A percentile compares a stretch with the other conserved stretches of the same genome.
Evolutionary conservation across 768 basidiomycete species (phyloP).

Genomic region (Gelatoporia subvermispora): DNA sequence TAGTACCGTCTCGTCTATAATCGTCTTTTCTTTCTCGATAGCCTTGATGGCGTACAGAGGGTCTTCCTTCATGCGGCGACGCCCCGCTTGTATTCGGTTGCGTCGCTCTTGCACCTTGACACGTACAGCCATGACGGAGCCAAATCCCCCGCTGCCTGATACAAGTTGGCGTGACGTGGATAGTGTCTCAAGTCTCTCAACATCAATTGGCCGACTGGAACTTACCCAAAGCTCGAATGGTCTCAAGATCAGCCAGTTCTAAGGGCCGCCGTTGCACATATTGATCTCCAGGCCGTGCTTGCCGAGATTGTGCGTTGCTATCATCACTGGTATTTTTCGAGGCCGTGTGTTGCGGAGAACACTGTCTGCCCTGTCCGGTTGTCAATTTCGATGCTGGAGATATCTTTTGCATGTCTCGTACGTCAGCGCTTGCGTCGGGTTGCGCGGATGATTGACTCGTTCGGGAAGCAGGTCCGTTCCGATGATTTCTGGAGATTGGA

Average conservation of each 20-base stretch:
- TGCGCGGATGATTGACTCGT: too few relatives aligned
- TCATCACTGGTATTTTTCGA: too few relatives aligned
- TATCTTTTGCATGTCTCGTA: too few relatives aligned
- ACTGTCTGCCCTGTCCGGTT: too few relatives aligned
- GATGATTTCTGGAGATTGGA: too few relatives aligned
- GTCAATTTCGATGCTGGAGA: too few relatives aligned
- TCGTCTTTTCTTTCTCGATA: background rate
- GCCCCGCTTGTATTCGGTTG: background rate
- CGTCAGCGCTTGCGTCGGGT: too few relatives aligned
- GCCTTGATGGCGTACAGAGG: constrained; percentile 1
- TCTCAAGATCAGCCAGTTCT: background rate
- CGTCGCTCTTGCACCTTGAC: background rate
- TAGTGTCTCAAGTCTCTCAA: background rate
- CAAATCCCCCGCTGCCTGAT: background rate
- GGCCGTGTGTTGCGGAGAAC: too few relatives aligned
- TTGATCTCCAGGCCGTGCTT: too few relatives aligned
- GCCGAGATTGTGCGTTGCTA: too few relatives aligned
- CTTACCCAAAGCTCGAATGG: background rate
- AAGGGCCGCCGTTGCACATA: background rate
- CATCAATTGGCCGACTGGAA: background rate
- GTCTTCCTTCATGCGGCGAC: background rate
- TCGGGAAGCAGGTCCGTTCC: too few relatives aligned
- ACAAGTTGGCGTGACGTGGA: background rate
- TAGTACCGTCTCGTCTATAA: background rate
- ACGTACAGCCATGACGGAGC: background rate